phyloP scores from a whole-genome alignment of 2,329 filamentous ascomycete species.

The Tolypocladium amazonense region DNA sequence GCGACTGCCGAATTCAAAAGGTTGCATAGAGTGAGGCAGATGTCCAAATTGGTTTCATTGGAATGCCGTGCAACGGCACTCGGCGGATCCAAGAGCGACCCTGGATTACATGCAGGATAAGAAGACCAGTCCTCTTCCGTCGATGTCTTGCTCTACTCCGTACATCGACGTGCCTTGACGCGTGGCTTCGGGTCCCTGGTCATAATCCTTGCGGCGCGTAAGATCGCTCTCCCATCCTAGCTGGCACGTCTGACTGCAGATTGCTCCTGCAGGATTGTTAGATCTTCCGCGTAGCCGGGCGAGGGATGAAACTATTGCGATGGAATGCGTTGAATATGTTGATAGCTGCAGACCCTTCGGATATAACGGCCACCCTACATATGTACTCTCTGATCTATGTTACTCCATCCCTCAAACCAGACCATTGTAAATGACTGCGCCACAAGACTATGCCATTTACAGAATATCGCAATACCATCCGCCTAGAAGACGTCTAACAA shows the following conservation, averaged over 20 bases:
- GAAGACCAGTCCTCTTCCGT: not conserved
- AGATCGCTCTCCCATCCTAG: not conserved
- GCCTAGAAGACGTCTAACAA: not conserved
- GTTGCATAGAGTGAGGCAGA: not conserved
- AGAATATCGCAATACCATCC: not conserved
- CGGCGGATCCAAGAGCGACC: no score
- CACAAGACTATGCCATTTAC: not conserved
- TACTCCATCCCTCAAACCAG: not conserved
- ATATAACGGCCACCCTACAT: not conserved
- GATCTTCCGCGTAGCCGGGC: not conserved
- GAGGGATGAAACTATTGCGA: not conserved
- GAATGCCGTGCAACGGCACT: no score
- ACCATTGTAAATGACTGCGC: not conserved
- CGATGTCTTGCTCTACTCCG: not conserved
- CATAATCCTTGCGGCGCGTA: not conserved
- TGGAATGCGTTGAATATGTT: not conserved
- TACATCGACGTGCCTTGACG: not conserved
- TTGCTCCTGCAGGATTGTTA: not conserved
- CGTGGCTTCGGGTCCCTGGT: not conserved
- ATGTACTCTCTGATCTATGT: not conserved
- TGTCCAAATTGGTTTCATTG: not conserved
- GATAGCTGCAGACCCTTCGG: not conserved
- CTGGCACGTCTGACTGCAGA: not conserved
- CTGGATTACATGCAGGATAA: not conserved
- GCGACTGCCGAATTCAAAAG: not conserved